Evolutionary conservation across 768 basidiomycete genomes (phyloP).

Genomic region (Suillus cothurnatus): DNA sequence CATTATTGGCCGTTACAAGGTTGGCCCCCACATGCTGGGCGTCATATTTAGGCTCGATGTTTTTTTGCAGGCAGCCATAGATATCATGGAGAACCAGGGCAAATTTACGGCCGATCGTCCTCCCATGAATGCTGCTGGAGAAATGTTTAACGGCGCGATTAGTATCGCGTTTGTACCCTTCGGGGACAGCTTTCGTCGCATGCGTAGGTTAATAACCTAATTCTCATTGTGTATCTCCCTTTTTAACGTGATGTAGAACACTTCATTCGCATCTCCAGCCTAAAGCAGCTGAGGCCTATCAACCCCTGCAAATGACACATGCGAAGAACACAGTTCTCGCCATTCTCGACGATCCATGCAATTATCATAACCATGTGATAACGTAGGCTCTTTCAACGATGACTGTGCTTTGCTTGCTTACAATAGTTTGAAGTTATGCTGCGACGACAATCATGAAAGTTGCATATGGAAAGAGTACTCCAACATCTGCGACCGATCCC

Average conservation of each 20-base stretch:
- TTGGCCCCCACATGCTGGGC: background rate
- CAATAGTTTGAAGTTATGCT: background rate
- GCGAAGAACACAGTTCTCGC: background rate
- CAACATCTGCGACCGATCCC: background rate
- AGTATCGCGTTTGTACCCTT: background rate
- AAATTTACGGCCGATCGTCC: background rate
- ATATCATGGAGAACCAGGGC: background rate
- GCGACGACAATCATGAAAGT: background rate
- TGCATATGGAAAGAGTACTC: background rate
- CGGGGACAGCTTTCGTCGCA: background rate
- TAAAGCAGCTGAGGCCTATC: background rate
- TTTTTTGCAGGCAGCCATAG: background rate
- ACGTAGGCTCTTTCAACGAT: background rate
- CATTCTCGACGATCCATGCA: background rate
- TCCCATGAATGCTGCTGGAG: background rate
- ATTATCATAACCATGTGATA: background rate
- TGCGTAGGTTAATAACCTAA: background rate
- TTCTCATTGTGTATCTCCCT: background rate
- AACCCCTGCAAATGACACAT: background rate
- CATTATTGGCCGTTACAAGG: background rate
- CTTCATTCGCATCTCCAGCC: background rate
- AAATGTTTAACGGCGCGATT: background rate
- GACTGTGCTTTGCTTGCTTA: background rate
- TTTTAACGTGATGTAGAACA: background rate
- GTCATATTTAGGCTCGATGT: background rate